Evolutionary conservation across 331 rosid genomes (phyloP).

Genomic region (Rosa hybrid): DNA sequence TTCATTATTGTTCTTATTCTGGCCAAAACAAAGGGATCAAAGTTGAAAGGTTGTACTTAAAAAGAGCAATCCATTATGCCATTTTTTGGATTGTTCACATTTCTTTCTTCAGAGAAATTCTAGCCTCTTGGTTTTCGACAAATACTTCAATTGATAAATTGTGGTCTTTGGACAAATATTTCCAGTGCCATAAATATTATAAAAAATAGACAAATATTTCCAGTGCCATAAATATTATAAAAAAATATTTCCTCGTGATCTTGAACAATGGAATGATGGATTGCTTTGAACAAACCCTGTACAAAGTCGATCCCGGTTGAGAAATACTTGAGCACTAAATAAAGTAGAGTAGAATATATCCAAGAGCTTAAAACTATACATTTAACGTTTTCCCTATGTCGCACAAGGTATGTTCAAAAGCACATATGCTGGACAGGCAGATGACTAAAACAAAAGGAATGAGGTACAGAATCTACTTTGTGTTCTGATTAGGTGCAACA

Average conservation of each 20-base stretch:
- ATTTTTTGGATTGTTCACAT: too few species aligned
- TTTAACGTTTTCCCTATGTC: slow-evolving; percentile 31
- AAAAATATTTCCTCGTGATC: background rate
- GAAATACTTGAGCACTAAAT: slow-evolving; percentile 4
- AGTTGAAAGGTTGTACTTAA: too few species aligned
- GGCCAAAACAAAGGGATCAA: too few species aligned
- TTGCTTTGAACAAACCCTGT: background rate
- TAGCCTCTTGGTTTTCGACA: too few species aligned
- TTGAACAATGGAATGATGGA: background rate
- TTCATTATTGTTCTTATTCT: too few species aligned
- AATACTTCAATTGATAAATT: too few species aligned
- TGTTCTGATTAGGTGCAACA: slow-evolving; percentile 65
- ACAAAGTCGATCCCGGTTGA: background rate
- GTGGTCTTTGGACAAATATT: too few species aligned
- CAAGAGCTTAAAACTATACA: slow-evolving; percentile 51
- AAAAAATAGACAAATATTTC: too few species aligned
- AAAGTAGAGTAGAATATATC: slow-evolving; percentile 29
- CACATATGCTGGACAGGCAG: slow-evolving; percentile 23
- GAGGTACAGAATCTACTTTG: slow-evolving; percentile 20
- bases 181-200: too few species aligned
- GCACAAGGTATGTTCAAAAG: slow-evolving; percentile 25
- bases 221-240: too few species aligned
- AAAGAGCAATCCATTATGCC: too few species aligned
- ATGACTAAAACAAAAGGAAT: slow-evolving; percentile 36
- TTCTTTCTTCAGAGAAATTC: too few species aligned